Evolutionary conservation across 116 monocot genomes (phyloP).

Genomic region (Trichopus zeylanicus): DNA sequence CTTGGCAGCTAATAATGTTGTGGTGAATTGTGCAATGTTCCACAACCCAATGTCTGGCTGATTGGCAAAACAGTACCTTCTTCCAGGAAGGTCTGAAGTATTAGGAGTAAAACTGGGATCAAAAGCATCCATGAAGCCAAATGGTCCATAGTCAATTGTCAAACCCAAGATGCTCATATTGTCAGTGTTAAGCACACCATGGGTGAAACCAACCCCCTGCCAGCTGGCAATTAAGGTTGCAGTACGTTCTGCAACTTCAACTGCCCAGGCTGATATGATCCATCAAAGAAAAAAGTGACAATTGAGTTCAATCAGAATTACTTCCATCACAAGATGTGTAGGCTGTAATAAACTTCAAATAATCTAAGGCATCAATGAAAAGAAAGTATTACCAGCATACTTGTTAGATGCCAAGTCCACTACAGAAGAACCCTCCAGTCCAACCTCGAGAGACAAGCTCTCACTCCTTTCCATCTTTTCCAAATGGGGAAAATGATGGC

Average conservation of each 20-base stretch:
- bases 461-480: constrained; percentile 73
- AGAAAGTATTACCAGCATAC: constrained; percentile 68
- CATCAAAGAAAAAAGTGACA: not conserved
- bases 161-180: constrained; percentile 97
- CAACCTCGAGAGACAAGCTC: constrained; percentile 52
- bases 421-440: constrained; percentile 33
- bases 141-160: constrained; percentile 98
- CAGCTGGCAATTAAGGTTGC: constrained; percentile 76
- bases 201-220: constrained; percentile 99
- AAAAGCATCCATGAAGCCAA: constrained; percentile 98
- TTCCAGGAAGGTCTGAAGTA: constrained; percentile 94
- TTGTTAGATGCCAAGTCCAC: constrained; percentile 91
- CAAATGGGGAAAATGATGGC: constrained; percentile 84
- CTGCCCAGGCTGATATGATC: constrained; percentile 68
- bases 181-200: constrained; percentile 98
- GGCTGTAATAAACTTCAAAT: not conserved
- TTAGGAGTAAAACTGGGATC: constrained; percentile 97
- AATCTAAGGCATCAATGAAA: not conserved
- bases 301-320: not conserved
- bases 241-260: constrained; percentile 92
- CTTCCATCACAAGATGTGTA: not conserved
- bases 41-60: constrained; percentile 97
- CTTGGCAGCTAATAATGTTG: constrained; percentile 57
- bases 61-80: constrained; percentile 94
- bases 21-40: constrained; percentile 90